phyloP scores from a whole-genome alignment of 345 rosid genomes.

The Citrus mangshanensis region DNA sequence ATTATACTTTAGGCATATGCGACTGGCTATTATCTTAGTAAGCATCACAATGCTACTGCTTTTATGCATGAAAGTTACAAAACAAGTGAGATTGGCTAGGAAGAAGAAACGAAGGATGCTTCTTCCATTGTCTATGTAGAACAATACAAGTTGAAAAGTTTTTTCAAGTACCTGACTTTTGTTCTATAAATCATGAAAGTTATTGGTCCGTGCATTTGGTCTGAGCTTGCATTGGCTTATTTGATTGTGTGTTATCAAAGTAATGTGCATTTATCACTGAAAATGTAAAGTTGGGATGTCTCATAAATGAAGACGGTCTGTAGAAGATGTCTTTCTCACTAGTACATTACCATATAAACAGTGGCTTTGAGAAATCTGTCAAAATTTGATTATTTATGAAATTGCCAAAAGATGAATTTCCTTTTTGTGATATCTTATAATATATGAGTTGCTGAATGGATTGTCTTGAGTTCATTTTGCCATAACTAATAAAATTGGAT shows the following conservation, averaged over 20 bases:
- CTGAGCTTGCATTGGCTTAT: slow-evolving; percentile 2
- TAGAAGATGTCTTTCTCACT: slow-evolving; percentile 3
- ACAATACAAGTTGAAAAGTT: neutral
- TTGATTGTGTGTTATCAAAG: slow-evolving; percentile 16
- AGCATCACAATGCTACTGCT: slow-evolving; percentile 71
- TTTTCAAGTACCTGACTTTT: slow-evolving; percentile 17
- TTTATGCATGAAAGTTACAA: slow-evolving; percentile 77
- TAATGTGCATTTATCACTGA: slow-evolving; percentile 2
- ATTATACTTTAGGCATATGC: slow-evolving; percentile 69
- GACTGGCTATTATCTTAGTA: slow-evolving; percentile 66
- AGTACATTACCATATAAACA: slow-evolving; percentile 5
- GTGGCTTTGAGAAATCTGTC: slow-evolving; percentile 4
- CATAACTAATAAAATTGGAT: neutral
- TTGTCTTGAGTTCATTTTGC: neutral
- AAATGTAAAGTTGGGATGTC: slow-evolving; percentile 16
- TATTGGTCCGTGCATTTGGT: slow-evolving; percentile 12
- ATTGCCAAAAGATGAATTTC: slow-evolving; percentile 1
- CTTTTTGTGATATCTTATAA: neutral
- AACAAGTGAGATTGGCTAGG: slow-evolving; percentile 77
- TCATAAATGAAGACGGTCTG: slow-evolving; percentile 2
- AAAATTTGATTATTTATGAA: neutral
- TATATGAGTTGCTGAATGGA: neutral
- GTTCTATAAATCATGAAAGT: slow-evolving; percentile 21
- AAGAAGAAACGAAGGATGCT: slow-evolving; percentile 97
- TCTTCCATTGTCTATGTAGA: slow-evolving; percentile 91